Evolutionary conservation across 441 rosid genomes (phyloP).

Genomic region (Syzygium malaccense): DNA sequence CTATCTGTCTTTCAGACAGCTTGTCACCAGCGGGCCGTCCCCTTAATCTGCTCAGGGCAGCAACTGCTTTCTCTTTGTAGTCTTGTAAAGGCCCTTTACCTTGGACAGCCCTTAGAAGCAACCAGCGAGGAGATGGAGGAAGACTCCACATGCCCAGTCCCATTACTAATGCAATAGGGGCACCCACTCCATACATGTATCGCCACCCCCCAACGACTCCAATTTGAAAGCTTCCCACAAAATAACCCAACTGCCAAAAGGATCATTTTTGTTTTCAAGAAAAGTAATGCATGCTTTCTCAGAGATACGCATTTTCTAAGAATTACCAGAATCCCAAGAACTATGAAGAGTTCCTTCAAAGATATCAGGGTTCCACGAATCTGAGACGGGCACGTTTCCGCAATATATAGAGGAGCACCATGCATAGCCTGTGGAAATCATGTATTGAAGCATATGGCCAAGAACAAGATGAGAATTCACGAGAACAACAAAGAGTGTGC

Average conservation of each 20-base stretch:
- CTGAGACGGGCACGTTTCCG: slow-evolving; percentile 97
- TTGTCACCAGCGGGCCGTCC: slow-evolving; percentile 71
- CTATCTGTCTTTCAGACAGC: slow-evolving; percentile 65
- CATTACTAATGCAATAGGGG: slow-evolving; percentile 68
- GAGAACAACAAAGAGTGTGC: background rate
- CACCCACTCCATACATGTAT: slow-evolving; percentile 80
- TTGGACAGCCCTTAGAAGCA: slow-evolving; percentile 86
- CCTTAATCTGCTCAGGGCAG: slow-evolving; percentile 71
- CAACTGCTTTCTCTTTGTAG: slow-evolving; percentile 68
- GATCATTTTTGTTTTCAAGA: background rate
- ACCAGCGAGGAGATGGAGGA: slow-evolving; percentile 96
- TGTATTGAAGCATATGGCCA: background rate
- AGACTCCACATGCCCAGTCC: slow-evolving; percentile 90
- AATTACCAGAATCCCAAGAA: slow-evolving; percentile 87
- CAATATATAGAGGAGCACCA: slow-evolving; percentile 96
- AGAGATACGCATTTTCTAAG: background rate
- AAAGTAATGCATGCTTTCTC: background rate
- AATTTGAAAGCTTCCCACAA: slow-evolving; percentile 83
- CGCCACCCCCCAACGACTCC: slow-evolving; percentile 89
- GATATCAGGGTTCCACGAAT: slow-evolving; percentile 96
- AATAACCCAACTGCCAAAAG: slow-evolving; percentile 64
- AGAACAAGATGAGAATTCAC: background rate
- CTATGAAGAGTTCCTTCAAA: slow-evolving; percentile 87
- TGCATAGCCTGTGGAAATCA: slow-evolving; percentile 79
- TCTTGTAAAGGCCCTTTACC: slow-evolving; percentile 74